Evolutionary conservation across 306 rosid species (phyloP).

Genomic region (Cucumis sativus): DNA sequence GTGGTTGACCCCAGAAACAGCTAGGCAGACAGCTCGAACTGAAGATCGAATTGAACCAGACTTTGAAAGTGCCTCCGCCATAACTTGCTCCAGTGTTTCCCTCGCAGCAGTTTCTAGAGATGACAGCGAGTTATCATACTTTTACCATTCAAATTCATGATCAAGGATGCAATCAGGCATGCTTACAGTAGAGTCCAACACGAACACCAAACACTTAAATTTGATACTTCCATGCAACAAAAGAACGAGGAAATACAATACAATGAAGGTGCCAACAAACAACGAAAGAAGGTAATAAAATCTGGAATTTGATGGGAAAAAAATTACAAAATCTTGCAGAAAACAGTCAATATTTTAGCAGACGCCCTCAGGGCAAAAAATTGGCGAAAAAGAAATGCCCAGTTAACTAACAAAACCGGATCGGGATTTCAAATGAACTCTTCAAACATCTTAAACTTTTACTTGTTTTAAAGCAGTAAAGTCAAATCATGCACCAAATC

Average conservation of each 20-base stretch:
- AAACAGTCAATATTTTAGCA: neutral
- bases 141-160: neutral
- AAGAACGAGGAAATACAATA: neutral
- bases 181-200: neutral
- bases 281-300: neutral
- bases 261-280: neutral
- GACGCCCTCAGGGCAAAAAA: neutral
- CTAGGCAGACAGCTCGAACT: conserved; percentile 87
- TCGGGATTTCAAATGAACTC: neutral
- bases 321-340: neutral
- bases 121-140: conserved; percentile 4
- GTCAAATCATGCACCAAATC: neutral
- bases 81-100: conserved; percentile 77
- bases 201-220: neutral
- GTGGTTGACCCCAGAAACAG: conserved; percentile 88
- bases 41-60: conserved; percentile 67
- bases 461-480: neutral
- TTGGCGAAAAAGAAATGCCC: neutral
- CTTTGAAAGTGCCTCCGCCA: conserved; percentile 72
- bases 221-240: neutral
- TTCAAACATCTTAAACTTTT: neutral
- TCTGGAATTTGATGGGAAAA: neutral
- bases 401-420: neutral
- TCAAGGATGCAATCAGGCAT: neutral
- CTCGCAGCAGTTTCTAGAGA: conserved; percentile 70